Percentiles rank a stretch among this genome's conserved stretches.
phyloP scores from a whole-genome alignment of 2,329 filamentous ascomycete species.

The Microcyclospora tardicrescens region DNA sequence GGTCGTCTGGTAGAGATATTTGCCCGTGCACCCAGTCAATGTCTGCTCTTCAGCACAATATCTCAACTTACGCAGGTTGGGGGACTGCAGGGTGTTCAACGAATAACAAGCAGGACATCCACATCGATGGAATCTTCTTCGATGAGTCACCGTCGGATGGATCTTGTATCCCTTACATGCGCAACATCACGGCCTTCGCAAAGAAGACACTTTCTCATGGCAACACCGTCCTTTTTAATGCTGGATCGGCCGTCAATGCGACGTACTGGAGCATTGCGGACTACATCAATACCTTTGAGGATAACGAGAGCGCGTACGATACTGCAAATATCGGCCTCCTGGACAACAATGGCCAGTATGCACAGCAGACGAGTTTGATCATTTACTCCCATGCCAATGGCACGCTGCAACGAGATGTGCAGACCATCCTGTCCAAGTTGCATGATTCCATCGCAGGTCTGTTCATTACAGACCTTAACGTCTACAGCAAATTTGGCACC shows the following conservation, averaged over 20 bases:
- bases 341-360: constrained; percentile 4
- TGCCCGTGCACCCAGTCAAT: constrained; percentile 9
- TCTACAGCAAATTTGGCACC: constrained; percentile 1
- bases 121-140: constrained; percentile 18
- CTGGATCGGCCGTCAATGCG: constrained; percentile 8
- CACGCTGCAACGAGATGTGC: not conserved
- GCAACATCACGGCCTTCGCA: constrained; percentile 5
- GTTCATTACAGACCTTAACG: constrained; percentile 3
- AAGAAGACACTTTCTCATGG: constrained; percentile 5
- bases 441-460: constrained; percentile 4
- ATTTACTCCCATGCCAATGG: constrained; percentile 6
- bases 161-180: constrained; percentile 10
- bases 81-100: constrained; percentile 1
- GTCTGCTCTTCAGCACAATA: constrained; percentile 1
- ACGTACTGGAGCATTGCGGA: constrained; percentile 12
- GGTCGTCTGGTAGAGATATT: constrained; percentile 8
- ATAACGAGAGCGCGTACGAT: constrained; percentile 6
- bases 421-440: constrained; percentile 1
- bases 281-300: constrained; percentile 14
- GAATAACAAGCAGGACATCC: constrained; percentile 8
- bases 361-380: constrained; percentile 8
- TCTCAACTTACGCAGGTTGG: constrained; percentile 6
- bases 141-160: constrained; percentile 16
- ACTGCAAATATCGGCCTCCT: constrained; percentile 2
- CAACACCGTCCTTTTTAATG: constrained; percentile 12